Base-by-base conservation (phyloP, 192 early-diverging fungal species). In the Phlyctochytrium bullatum region DNA sequence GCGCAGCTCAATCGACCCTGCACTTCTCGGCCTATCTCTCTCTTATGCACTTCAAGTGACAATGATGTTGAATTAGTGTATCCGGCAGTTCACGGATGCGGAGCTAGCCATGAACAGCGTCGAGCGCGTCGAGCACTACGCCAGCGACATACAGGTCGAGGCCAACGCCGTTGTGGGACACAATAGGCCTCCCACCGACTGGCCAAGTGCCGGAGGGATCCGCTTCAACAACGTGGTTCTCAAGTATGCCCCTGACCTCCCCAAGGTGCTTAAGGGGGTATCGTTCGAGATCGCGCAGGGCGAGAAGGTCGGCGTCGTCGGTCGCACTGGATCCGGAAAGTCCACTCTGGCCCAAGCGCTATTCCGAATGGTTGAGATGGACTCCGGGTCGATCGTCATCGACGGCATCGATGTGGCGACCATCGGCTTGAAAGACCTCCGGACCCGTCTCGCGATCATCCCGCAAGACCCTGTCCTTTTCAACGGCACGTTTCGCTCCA, bases 51-150 rank as follows among this genome's bases (percentile, higher is more conserved):
- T 73, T 1, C 72, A 73, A 54, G 61, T 59, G 77, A 92, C 1
- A 76, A 90, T 12, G 86, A 86, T 72, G 89, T 89, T 0, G 75
- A 77, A 24, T 77, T 84, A 57, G 90, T 65, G 91, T 52, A 84
- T 97, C 54, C 86, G 93, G 29, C 67, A 71, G 68, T 75, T 78
- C 52, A 75, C 78, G 63, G 73, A 88, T 56, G 90, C 91, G 80
- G 93, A 95, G 72, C 89, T 92, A 82, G 84, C 80, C 62, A 79
- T 96, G 88, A 95, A 93, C 75, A 90, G 89, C 0, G 86, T 95
- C 51, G 94, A 96, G 78, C 90, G 94, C 59, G 76, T 93, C 40
- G 75, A 86, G 29, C 92, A 95, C 77, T 96, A 96, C 65, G 64
- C 90, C 71, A 50, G 51, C 31, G 53, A 73, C 1, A 69, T 95